A percentile compares a stretch with the other conserved stretches of the same genome.
Evolutionary conservation across 164 flowering plant species (phyloP).

Genomic region (Aristolochia contorta): DNA sequence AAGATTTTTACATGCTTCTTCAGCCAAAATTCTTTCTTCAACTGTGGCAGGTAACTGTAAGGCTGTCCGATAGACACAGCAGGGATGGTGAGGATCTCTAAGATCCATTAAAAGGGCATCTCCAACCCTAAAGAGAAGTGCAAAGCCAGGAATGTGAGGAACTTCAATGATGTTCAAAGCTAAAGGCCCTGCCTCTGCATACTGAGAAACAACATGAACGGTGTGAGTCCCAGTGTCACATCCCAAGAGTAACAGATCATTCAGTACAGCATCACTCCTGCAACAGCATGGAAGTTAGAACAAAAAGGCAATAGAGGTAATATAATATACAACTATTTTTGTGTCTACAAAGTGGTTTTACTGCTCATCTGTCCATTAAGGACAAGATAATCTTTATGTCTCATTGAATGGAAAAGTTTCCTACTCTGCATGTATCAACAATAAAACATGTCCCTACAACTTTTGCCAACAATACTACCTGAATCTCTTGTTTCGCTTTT

Average conservation of each 20-base stretch:
- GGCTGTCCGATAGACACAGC: conserved; percentile 47
- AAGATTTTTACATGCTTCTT: conserved; percentile 43
- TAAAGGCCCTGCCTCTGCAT: conserved; percentile 58
- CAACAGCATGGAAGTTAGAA: conserved; percentile 3
- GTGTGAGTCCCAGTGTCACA: conserved; percentile 47
- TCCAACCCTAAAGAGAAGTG: conserved; percentile 75
- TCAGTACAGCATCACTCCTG: conserved; percentile 49
- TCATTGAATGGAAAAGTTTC: too few species aligned
- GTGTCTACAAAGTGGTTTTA: too few species aligned
- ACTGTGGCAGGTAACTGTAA: conserved; percentile 30
- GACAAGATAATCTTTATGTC: too few species aligned
- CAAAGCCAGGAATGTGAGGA: conserved; percentile 63
- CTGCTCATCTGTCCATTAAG: too few species aligned
- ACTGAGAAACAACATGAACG: conserved; percentile 46
- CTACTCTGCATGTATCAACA: too few species aligned
- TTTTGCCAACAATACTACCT: too few species aligned
- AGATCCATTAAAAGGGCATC: conserved; percentile 85
- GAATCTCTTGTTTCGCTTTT: too few species aligned
- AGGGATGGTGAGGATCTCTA: conserved; percentile 56
- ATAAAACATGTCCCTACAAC: too few species aligned
- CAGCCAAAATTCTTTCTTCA: conserved; percentile 42
- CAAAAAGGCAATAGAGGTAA: too few species aligned
- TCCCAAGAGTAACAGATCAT: conserved; percentile 61
- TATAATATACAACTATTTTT: too few species aligned
- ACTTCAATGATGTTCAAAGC: conserved; percentile 70